A percentile compares a stretch with the other conserved stretches of the same genome.
phyloP scores from a whole-genome alignment of 1,284 basidiomycete genomes.

The Wallemia hederae region DNA sequence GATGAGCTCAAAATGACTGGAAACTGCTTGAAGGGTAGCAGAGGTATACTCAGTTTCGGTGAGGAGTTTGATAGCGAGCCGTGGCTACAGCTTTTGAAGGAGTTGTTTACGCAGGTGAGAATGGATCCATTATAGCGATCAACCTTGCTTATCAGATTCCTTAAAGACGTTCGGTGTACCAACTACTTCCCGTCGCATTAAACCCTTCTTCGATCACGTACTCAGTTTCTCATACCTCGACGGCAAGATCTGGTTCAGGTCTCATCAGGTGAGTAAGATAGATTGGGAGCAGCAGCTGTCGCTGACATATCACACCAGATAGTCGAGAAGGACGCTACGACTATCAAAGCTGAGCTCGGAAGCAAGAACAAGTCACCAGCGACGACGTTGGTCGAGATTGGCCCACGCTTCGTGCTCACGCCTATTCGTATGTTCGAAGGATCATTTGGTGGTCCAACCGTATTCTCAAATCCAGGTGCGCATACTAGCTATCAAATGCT shows the following conservation, averaged over 20 bases:
- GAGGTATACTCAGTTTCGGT: constrained; percentile 80
- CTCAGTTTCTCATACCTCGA: constrained; percentile 87
- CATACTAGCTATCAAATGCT: constrained; percentile 2
- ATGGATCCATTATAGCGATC: too few relatives aligned
- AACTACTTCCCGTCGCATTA: constrained; percentile 54
- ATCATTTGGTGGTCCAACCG: constrained; percentile 73
- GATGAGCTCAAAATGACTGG: constrained; percentile 99
- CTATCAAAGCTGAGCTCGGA: constrained; percentile 3
- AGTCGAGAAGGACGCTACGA: constrained; percentile 30
- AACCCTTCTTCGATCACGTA: constrained; percentile 95
- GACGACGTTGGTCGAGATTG: constrained; percentile 68
- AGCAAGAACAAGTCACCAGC: constrained; percentile 17
- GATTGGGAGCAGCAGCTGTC: neutral
- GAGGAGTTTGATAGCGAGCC: constrained; percentile 63
- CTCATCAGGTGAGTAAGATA: constrained; percentile 45
- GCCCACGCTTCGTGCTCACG: constrained; percentile 84
- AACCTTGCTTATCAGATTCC: neutral
- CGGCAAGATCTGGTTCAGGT: constrained; percentile 95
- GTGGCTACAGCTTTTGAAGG: constrained; percentile 70
- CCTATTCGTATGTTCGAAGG: constrained; percentile 98
- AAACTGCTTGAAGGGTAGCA: constrained; percentile 84
- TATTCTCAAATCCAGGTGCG: constrained; percentile 81
- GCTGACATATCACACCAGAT: constrained; percentile 19
- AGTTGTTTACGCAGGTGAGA: constrained; percentile 78
- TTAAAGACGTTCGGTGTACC: constrained; percentile 79